Percentiles rank a stretch among this genome's conserved stretches.
Conservation (phyloP, 2,329 filamentous ascomycete genomes). For the Karstenula rhodostoma region DNA sequence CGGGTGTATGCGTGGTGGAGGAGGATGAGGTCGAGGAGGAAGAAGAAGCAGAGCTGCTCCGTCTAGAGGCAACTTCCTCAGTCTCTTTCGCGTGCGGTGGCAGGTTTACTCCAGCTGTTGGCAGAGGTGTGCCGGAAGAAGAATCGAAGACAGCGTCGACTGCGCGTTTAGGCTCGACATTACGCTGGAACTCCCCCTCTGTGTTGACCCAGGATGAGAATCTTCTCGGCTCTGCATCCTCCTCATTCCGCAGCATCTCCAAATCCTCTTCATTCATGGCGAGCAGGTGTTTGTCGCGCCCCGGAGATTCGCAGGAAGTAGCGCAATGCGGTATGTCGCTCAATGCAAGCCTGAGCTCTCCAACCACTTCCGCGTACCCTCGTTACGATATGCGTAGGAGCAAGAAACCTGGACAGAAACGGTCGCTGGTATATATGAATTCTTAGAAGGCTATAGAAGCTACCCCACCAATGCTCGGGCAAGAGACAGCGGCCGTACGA, state of each 20-base stretch:
- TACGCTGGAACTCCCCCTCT: constrained; percentile 31
- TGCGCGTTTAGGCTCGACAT: constrained; percentile 30
- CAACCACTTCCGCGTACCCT: not conserved
- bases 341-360: not conserved
- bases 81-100: constrained; percentile 28
- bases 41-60: constrained; percentile 24
- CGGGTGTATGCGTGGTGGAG: constrained; percentile 24
- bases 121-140: constrained; percentile 13
- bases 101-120: constrained; percentile 16
- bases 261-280: constrained; percentile 45
- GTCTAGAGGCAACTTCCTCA: constrained; percentile 32
- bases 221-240: constrained; percentile 35
- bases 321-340: not conserved
- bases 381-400: not conserved
- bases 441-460: not conserved
- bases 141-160: constrained; percentile 29
- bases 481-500: not conserved
- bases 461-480: not conserved
- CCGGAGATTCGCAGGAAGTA: not conserved
- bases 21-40: constrained; percentile 32
- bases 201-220: constrained; percentile 42
- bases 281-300: not conserved
- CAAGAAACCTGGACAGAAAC: not conserved
- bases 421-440: not conserved
- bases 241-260: constrained; percentile 38